A percentile compares a stretch with the other conserved stretches of the same genome.
Conservation (phyloP, 352 stramenopile species). For the Thalassiosira delicatula region DNA sequence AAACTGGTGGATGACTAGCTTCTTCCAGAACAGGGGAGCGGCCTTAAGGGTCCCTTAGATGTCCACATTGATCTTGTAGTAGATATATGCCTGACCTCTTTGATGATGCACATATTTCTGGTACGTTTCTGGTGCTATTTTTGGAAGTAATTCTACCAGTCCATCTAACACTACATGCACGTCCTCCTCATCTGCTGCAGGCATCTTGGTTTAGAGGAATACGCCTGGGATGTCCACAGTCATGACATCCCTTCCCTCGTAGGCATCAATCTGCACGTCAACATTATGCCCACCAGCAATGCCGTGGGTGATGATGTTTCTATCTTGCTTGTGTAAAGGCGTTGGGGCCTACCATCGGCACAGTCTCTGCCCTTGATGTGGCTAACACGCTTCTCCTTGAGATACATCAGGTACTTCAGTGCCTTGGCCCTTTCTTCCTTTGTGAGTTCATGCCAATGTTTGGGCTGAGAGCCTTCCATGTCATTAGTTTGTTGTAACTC, state of each 20-base stretch:
- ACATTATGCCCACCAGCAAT: background rate
- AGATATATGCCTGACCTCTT: background rate
- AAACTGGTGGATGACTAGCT: background rate
- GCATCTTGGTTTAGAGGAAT: background rate
- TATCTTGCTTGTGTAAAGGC: background rate
- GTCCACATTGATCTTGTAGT: background rate
- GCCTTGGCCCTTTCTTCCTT: background rate
- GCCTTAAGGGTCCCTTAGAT: background rate
- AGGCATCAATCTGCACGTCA: background rate
- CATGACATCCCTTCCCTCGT: background rate
- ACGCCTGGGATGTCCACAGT: background rate
- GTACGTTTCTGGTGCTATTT: background rate
- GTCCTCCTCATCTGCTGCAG: background rate
- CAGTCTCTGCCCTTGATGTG: background rate
- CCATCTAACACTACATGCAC: background rate
- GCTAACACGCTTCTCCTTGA: background rate
- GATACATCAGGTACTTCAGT: background rate
- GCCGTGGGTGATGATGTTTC: background rate
- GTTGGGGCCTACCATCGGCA: background rate
- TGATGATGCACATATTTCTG: background rate
- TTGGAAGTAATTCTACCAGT: background rate
- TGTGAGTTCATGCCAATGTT: background rate
- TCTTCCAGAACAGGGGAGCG: background rate
- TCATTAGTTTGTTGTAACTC: background rate
- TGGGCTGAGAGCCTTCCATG: background rate